phyloP scores from a whole-genome alignment of 495 filamentous ascomycete genomes.

The Xylaria acuta region DNA sequence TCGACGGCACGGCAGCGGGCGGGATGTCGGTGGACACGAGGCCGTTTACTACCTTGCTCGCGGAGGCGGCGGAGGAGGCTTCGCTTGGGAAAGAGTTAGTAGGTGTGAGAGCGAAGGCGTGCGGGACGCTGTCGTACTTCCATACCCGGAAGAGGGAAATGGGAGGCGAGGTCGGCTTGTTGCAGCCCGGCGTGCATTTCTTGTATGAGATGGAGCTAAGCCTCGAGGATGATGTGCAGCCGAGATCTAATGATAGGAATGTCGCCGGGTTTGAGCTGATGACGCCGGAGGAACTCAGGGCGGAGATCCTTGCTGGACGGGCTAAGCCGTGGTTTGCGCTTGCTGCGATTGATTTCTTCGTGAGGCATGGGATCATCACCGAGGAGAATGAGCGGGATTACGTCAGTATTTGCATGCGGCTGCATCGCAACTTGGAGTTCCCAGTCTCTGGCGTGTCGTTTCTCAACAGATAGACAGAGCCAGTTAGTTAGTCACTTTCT shows the following conservation, averaged over 20 bases:
- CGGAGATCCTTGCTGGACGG: conserved; percentile 41
- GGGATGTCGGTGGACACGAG: conserved; percentile 41
- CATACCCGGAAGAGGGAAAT: conserved; percentile 28
- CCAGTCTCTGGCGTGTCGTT: conserved; percentile 15
- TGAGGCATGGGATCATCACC: conserved; percentile 54
- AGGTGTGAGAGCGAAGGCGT: conserved; percentile 26
- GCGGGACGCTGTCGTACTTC: conserved; percentile 43
- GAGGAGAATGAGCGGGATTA: conserved; percentile 55
- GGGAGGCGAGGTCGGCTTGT: conserved; percentile 46
- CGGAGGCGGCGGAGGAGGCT: conserved; percentile 53
- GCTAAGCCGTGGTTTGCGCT: conserved; percentile 54
- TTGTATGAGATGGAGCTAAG: conserved; percentile 49
- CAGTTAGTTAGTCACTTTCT: background rate
- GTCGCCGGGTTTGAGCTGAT: conserved; percentile 52
- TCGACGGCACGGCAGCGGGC: conserved; percentile 56
- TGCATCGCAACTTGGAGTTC: conserved; percentile 50
- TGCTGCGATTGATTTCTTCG: conserved; percentile 53
- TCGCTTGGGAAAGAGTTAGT: conserved; percentile 39
- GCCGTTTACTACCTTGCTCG: conserved; percentile 46
- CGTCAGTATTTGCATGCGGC: conserved; percentile 52
- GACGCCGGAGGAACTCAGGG: conserved; percentile 45
- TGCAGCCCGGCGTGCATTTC: conserved; percentile 49
- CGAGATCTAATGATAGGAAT: conserved; percentile 48
- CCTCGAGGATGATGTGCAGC: conserved; percentile 34
- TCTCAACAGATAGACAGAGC: background rate